Conservation (phyloP, 352 stramenopile genomes). For the Pythium plurisporium region DNA sequence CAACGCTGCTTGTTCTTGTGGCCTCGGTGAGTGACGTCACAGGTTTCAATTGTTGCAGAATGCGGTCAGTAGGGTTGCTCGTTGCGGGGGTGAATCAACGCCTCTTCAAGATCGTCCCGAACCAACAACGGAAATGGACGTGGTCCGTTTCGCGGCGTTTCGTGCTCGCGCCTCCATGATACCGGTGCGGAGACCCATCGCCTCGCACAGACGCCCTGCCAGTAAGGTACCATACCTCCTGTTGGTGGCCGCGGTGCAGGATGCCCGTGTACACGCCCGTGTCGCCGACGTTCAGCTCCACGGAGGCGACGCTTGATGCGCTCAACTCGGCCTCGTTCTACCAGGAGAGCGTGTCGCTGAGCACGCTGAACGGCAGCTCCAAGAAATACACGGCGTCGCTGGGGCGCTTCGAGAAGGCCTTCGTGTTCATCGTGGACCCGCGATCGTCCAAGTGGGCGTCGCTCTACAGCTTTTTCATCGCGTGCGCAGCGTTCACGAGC, state of each 20-base stretch:
- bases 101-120: slow-evolving; percentile 15
- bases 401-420: slow-evolving; percentile 53
- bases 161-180: too few species aligned
- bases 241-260: neutral
- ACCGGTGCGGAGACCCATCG: neutral
- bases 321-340: slow-evolving; percentile 54
- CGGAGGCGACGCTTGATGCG: slow-evolving; percentile 46
- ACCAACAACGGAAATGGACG: too few species aligned
- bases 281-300: slow-evolving; percentile 55
- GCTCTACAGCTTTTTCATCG: slow-evolving; percentile 75
- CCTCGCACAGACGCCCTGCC: neutral
- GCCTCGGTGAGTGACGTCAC: neutral
- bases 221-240: neutral
- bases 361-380: slow-evolving; percentile 11
- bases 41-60: neutral
- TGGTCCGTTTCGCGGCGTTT: neutral
- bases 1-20: neutral
- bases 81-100: neutral
- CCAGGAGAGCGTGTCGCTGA: slow-evolving; percentile 31
- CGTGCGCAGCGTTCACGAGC: slow-evolving; percentile 53
- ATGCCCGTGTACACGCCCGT: slow-evolving; percentile 64
- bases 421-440: slow-evolving; percentile 71
- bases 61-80: neutral
- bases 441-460: slow-evolving; percentile 57
- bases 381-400: slow-evolving; percentile 35